Evolutionary conservation across 2,329 filamentous ascomycete genomes (phyloP), one percentile per base, ranked within the genome.

Genomic region (Stagonosporopsis tanaceti): DNA sequence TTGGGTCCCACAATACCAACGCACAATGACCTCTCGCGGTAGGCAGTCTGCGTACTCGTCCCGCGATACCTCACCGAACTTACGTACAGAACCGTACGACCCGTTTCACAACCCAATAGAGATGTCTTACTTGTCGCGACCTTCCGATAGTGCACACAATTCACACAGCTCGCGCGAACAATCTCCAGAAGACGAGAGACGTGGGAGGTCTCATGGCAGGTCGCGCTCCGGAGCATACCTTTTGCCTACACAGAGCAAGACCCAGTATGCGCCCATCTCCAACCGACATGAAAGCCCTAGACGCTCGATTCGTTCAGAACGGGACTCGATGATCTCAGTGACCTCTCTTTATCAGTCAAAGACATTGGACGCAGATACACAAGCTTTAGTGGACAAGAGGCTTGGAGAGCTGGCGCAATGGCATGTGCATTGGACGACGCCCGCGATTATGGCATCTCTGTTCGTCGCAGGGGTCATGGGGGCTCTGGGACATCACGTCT

Each of bases 401-500:
- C 65, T 72, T 12, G 69, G 74, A 17, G 71, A 75, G 47, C 46
- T 75, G 9, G 74, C 71, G n/a, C 58, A 72, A 56, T 76, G 73
- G 73, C 63, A 71, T 22, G 59, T 76, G 44, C 72, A 76, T 48
- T 76, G 72, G 73, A 62, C 63, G 2, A 76, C 71, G 7, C 73
- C 74, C 1, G 68, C 67, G 2, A 51, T 72, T 6, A 70, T 76
- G 24, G 42, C 61, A 7, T 58, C 47, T 0, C 47, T 77, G 30
- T 75, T 76, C 28, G 34, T 76, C 7, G 61, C 66, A 12, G 74
- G 75, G 1, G 54, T 76, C 0, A 48, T 64, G 7, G 73, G 68
- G 8, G 74, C 73, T 27, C n/a, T 76, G 9, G 71, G 68, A 1
- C 75, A 77, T 48, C 75, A 77, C 53, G 34, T 73, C 9, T 76